Conservation (phyloP, 768 basidiomycete species). For the Amylocystis lapponica region DNA sequence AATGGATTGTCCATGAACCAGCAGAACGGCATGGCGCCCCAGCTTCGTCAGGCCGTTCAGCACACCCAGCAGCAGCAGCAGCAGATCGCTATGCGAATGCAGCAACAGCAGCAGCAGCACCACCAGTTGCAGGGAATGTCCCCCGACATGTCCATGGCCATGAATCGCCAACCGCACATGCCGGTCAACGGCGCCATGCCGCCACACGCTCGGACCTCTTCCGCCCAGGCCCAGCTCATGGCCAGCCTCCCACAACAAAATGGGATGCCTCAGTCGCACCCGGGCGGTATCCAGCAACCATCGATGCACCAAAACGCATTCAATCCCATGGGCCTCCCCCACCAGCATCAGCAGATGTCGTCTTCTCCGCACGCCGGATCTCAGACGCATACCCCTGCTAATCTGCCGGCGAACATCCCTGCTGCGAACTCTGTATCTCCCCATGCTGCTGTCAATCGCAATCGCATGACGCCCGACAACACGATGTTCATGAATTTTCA, state of each 20-base stretch:
- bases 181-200: conserved; percentile 34
- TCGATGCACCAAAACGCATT: conserved; percentile 30
- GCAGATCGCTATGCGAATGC: conserved; percentile 6
- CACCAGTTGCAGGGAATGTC: conserved; percentile 31
- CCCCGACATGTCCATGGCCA: conserved; percentile 34
- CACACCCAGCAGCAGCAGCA: conserved; percentile 25
- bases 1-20: conserved; percentile 39
- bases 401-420: conserved; percentile 12
- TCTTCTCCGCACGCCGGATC: conserved; percentile 39
- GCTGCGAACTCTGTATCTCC: conserved; percentile 18
- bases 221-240: conserved; percentile 46
- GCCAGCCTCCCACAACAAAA: conserved; percentile 32
- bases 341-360: conserved; percentile 35
- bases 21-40: conserved; percentile 34
- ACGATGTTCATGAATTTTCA: conserved; percentile 40
- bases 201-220: conserved; percentile 38
- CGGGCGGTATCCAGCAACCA: conserved; percentile 30
- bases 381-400: conserved; percentile 36
- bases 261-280: conserved; percentile 12
- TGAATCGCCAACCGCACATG: conserved; percentile 29
- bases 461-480: conserved; percentile 42
- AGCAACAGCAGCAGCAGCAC: conserved; percentile 26
- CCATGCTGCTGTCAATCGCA: conserved; percentile 35
- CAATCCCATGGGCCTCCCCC: conserved; percentile 31
- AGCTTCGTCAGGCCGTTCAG: conserved; percentile 26